Evolutionary conservation across 345 rosid genomes (phyloP).

Genomic region (Rhodamnia rubescens): DNA sequence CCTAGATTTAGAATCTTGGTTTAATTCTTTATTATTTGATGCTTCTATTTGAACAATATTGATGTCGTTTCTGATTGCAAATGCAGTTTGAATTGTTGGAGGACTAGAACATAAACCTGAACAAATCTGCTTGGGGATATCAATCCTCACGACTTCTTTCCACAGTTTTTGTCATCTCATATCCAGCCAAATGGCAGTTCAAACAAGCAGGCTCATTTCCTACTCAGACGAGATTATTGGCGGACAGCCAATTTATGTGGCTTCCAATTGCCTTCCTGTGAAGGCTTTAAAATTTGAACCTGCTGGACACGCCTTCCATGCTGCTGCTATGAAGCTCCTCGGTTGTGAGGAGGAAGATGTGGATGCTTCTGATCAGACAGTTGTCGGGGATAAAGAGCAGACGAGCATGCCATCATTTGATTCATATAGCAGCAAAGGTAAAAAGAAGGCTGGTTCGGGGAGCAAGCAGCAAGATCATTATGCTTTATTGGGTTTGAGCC

Average conservation of each 20-base stretch:
- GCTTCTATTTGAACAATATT: not conserved
- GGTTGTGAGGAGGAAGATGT: conserved; percentile 56
- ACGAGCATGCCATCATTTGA: conserved; percentile 54
- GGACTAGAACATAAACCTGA: not conserved
- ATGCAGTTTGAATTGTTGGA: not conserved
- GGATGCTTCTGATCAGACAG: conserved; percentile 40
- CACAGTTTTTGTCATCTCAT: not conserved
- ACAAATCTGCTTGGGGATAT: not conserved
- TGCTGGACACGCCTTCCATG: conserved; percentile 86
- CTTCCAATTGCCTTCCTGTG: conserved; percentile 75
- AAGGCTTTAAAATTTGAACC: conserved; percentile 79
- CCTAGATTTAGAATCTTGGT: not conserved
- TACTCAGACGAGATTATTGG: conserved; percentile 74
- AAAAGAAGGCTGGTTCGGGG: conserved; percentile 70
- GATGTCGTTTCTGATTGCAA: not conserved
- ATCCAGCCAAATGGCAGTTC: conserved; percentile 9
- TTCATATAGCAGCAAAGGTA: conserved; percentile 73
- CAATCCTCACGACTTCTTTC: not conserved
- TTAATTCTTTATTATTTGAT: not conserved
- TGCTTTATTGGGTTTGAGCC: conserved; percentile 82
- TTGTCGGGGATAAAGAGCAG: conserved; percentile 48
- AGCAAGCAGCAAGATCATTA: conserved; percentile 84
- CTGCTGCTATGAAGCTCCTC: conserved; percentile 69
- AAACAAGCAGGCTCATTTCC: conserved; percentile 33
- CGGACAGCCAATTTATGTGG: conserved; percentile 55